These are phyloP conservation scores for Fusarium lateritium DNA, from an alignment of 2,329 filamentous ascomycete species.

Conservation along the genomic window DNA sequence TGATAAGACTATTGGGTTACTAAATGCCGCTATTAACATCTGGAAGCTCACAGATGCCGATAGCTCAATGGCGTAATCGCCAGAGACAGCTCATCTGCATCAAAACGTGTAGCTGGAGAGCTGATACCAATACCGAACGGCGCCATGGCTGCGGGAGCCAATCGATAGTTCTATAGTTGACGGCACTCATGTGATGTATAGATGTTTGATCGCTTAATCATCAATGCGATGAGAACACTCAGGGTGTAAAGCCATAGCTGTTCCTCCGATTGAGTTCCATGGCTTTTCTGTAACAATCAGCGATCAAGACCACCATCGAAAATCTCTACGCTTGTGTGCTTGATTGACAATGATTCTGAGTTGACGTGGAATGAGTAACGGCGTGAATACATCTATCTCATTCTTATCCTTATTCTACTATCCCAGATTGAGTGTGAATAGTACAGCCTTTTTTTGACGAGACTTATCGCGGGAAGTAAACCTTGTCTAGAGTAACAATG, in stretches of 20 bases:
- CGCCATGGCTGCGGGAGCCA: background rate
- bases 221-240: background rate
- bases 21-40: background rate
- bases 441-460: background rate
- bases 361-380: background rate
- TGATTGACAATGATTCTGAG: background rate
- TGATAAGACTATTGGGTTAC: background rate
- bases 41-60: background rate
- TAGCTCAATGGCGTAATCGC: background rate
- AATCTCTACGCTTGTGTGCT: background rate
- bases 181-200: background rate
- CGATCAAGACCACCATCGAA: background rate
- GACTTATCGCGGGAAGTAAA: slow-evolving; percentile 19
- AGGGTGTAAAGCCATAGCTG: background rate
- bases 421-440: background rate
- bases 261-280: slow-evolving; percentile 12
- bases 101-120: background rate
- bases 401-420: slow-evolving; percentile 1
- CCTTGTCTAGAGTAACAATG: slow-evolving; percentile 1
- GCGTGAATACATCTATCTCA: background rate
- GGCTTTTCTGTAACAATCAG: background rate
- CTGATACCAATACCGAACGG: background rate
- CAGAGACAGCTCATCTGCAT: background rate
- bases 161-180: background rate
- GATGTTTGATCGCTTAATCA: background rate